These are phyloP conservation scores for Nigrospora sphaerica DNA, from an alignment of 2,329 filamentous ascomycete genomes.

Conservation along the genomic window DNA sequence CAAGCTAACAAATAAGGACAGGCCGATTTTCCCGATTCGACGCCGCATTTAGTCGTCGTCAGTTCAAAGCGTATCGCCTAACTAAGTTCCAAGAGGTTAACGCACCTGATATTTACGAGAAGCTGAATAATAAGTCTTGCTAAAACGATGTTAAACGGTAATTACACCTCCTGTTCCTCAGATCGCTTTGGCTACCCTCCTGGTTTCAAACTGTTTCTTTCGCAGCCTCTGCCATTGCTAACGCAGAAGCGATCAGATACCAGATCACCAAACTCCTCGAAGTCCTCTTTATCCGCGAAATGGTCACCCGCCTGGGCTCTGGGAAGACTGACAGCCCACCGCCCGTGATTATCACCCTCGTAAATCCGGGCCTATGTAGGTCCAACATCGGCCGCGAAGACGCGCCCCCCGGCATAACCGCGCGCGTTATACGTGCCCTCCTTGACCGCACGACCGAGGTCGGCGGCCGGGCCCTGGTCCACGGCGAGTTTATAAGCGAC, in stretches of 20 bases:
- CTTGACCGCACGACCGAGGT: slow-evolving; percentile 37
- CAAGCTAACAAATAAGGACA: no score
- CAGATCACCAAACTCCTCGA: slow-evolving; percentile 22
- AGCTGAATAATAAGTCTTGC: slow-evolving; percentile 10
- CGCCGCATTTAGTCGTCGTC: slow-evolving; percentile 19
- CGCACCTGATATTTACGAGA: slow-evolving; percentile 17
- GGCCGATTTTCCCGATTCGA: slow-evolving; percentile 4
- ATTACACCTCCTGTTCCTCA: no score
- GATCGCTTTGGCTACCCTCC: no score
- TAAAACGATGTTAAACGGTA: not conserved
- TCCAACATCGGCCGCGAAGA: slow-evolving; percentile 34
- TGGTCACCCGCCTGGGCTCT: slow-evolving; percentile 7
- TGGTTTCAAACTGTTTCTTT: not conserved
- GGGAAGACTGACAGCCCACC: slow-evolving; percentile 4
- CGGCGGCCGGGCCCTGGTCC: slow-evolving; percentile 36
- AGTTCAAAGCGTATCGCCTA: slow-evolving; percentile 17
- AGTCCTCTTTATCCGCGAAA: slow-evolving; percentile 14
- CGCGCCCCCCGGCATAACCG: slow-evolving; percentile 6
- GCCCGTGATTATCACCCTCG: slow-evolving; percentile 39
- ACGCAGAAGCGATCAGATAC: slow-evolving; percentile 12
- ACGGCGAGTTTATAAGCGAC: slow-evolving; percentile 36
- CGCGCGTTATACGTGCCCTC: slow-evolving; percentile 20
- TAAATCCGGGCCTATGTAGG: slow-evolving; percentile 47
- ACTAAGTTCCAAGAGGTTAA: slow-evolving; percentile 18
- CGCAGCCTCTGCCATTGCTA: no score